phyloP scores from a whole-genome alignment of 176 grass and related monocot genomes.

The Tuctoria greenei region DNA sequence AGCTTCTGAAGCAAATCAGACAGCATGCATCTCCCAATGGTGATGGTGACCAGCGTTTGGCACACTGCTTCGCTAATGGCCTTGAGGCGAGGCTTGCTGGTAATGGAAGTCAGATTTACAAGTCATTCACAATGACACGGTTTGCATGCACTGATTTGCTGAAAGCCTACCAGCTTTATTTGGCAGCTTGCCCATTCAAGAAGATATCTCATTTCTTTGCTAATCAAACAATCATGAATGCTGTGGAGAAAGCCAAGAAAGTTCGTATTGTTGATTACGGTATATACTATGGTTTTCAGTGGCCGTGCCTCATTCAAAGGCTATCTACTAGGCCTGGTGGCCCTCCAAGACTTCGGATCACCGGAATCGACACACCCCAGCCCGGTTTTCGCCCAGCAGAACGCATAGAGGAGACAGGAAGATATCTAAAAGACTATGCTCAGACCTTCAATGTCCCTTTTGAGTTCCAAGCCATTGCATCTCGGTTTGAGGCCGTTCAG shows the following conservation, averaged over 20 bases:
- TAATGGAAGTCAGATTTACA: slow-evolving; percentile 83
- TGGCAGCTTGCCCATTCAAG: slow-evolving; percentile 85
- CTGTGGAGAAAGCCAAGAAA: slow-evolving; percentile 58
- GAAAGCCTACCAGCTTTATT: slow-evolving; percentile 86
- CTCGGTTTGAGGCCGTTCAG: slow-evolving; percentile 62
- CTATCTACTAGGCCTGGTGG: slow-evolving; percentile 52
- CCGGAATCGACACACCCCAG: slow-evolving; percentile 75
- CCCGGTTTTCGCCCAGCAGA: slow-evolving; percentile 78
- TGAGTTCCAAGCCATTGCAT: slow-evolving; percentile 66
- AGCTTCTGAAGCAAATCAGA: slow-evolving; percentile 89
- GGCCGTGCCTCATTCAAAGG: slow-evolving; percentile 86
- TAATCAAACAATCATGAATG: slow-evolving; percentile 85
- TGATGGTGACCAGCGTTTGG: slow-evolving; percentile 79
- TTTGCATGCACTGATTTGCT: slow-evolving; percentile 68
- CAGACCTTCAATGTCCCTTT: slow-evolving; percentile 70
- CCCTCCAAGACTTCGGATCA: slow-evolving; percentile 77
- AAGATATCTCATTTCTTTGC: slow-evolving; percentile 95
- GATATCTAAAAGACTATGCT: slow-evolving; percentile 77
- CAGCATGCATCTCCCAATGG: slow-evolving; percentile 60
- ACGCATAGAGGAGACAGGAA: slow-evolving; percentile 78
- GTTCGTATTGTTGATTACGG: slow-evolving; percentile 91
- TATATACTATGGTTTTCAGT: slow-evolving; percentile 90
- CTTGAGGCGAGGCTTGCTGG: slow-evolving; percentile 88
- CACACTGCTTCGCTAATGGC: slow-evolving; percentile 81
- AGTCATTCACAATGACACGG: slow-evolving; percentile 42